Conservation (phyloP, 352 stramenopile species). For the Elongisporangium senticosum region DNA sequence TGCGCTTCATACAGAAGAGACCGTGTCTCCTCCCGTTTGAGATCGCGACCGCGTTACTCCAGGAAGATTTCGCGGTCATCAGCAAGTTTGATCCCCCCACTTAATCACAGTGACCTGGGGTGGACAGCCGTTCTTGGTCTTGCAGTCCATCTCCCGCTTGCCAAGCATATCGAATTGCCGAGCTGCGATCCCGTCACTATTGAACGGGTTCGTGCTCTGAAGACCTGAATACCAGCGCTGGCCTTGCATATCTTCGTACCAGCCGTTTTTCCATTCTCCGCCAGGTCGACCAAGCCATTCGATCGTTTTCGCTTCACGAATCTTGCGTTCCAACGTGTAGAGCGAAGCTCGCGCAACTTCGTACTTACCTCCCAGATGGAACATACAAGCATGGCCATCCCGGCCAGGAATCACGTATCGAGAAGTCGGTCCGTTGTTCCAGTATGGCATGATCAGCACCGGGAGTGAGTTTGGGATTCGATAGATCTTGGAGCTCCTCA, state of each 20-base stretch:
- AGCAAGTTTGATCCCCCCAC: slow-evolving; percentile 27
- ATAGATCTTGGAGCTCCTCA: slow-evolving; percentile 17
- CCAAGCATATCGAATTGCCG: slow-evolving; percentile 29
- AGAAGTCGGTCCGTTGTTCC: not conserved
- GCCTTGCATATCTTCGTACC: slow-evolving; percentile 21
- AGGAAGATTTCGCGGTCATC: slow-evolving; percentile 9
- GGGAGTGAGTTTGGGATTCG: slow-evolving; percentile 22
- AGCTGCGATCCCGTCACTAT: slow-evolving; percentile 11
- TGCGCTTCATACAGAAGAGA: slow-evolving; percentile 28
- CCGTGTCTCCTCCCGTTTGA: slow-evolving; percentile 24
- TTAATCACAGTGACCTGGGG: not conserved
- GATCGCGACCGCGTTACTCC: slow-evolving; percentile 21
- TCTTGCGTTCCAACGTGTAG: slow-evolving; percentile 16
- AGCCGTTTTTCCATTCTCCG: slow-evolving; percentile 20
- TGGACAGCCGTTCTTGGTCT: slow-evolving; percentile 4
- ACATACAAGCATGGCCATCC: slow-evolving; percentile 1
- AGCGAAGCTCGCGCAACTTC: not conserved
- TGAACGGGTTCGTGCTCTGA: slow-evolving; percentile 15
- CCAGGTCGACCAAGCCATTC: slow-evolving; percentile 12
- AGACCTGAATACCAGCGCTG: slow-evolving; percentile 20
- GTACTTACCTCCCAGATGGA: slow-evolving; percentile 1
- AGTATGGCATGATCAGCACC: slow-evolving; percentile 32
- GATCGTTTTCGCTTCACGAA: slow-evolving; percentile 7
- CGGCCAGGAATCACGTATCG: not conserved
- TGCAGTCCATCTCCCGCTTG: slow-evolving; percentile 23